These are phyloP conservation scores for Actinomortierella ambigua DNA, from an alignment of 371 early-diverging fungal species.

Conservation along the genomic window DNA sequence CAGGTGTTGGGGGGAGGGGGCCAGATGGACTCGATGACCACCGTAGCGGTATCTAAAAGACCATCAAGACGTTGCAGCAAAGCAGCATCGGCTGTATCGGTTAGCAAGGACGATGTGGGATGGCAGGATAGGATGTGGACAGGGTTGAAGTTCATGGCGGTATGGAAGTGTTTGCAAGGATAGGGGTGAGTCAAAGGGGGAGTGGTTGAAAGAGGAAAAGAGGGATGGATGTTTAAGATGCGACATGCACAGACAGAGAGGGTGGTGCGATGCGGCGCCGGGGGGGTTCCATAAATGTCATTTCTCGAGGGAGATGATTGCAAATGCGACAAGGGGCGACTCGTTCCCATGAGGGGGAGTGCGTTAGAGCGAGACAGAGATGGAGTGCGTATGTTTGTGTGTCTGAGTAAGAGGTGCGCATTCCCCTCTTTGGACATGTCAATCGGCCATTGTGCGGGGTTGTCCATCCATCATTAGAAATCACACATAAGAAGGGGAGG, in stretches of 20 bases:
- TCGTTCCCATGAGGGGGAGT: not conserved
- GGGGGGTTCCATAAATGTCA: not conserved
- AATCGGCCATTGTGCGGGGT: not conserved
- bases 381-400: no score
- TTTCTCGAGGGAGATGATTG: not conserved
- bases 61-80: slow-evolving; percentile 6
- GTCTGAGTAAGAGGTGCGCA: no score
- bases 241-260: no score
- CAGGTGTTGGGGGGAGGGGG: slow-evolving; percentile 13
- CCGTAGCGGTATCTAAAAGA: slow-evolving; percentile 49
- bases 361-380: slow-evolving; percentile 1
- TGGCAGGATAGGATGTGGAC: not conserved
- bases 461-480: not conserved
- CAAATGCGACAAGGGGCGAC: not conserved
- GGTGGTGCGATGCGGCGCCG: slow-evolving; percentile 5
- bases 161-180: not conserved
- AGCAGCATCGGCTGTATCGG: no score
- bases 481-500: not conserved
- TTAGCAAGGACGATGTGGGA: not conserved
- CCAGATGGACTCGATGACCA: slow-evolving; percentile 55
- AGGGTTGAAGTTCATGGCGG: not conserved
- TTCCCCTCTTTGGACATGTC: no score
- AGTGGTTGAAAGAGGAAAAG: not conserved
- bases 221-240: no score
- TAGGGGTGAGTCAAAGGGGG: not conserved